Base-by-base conservation (phyloP, 257 asterid genomes). In the Jacaranda copaia region DNA sequence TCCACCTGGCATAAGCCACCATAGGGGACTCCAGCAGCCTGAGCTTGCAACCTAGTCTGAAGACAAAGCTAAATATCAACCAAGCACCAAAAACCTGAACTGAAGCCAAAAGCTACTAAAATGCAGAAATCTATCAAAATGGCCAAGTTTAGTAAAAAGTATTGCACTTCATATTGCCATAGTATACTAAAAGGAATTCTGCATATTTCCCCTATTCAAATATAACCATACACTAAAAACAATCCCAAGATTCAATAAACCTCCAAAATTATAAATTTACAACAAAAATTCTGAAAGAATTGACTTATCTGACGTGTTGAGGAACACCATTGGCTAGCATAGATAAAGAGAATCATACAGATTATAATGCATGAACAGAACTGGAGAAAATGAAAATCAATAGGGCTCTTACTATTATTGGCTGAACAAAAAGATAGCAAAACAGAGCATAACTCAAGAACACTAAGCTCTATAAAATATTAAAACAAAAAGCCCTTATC, bases 31-130 rank as follows among this genome's bases (percentile, higher is more conserved):
- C 91, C 86, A 60, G 94, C 92, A 65, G 94, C 92, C 85, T 91
- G 96, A 56, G 96, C 96, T 85, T 91, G 96, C 85, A 91, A 88
- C 89, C 96, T 87, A 35, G 90, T 89, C 96, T 91, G 90, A 5
- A 75, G 20, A 15, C n/a, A 61, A 72, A 77, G 35, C 67, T 42
- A 53, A 61, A 52, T 8, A 40, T 63, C 57, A 76, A 64, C 13
- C n/a, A 42, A 46, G 14, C 38, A 3, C 14, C 13, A 2, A 61
- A 25, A 64, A 72, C 5, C 12, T 35, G 4, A 38, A 9, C 19
- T 15, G 25, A 75, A 38, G 51, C 14, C 64, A 45, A 38, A 35
- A 25, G 16, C 20, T 11, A 42, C 58, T n/a, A 66, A 49, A 51
- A 79, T 32, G n/a, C 20, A 18, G 32, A 12, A 20, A 53, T 6